phyloP scores from a whole-genome alignment of 225 moss, liverwort and hornwort genomes.

The Polytrichum formosum region DNA sequence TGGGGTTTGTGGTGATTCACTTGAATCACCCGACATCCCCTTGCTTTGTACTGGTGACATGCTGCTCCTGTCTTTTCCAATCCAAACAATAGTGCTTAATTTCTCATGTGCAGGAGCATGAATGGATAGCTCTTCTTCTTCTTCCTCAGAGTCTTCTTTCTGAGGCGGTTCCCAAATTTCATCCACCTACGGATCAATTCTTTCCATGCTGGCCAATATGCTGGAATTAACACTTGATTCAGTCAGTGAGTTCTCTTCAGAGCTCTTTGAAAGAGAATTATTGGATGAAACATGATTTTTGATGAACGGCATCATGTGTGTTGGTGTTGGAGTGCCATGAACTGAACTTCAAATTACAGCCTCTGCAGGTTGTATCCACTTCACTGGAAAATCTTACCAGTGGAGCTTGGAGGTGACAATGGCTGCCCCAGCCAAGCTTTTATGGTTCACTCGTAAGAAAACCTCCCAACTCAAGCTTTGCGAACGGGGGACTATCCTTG shows the following conservation, averaged over 20 bases:
- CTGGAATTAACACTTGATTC: conserved; percentile 41
- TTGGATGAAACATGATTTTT: conserved; percentile 21
- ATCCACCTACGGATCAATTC: conserved; percentile 12
- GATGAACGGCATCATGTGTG: no score
- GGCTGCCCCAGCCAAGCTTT: conserved; percentile 69
- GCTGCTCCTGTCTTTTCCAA: conserved; percentile 81
- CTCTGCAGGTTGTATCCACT: conserved; percentile 63
- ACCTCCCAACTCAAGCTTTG: conserved; percentile 67
- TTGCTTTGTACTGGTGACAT: conserved; percentile 58
- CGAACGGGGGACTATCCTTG: conserved; percentile 55
- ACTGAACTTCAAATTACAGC: not conserved
- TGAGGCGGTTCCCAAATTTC: conserved; percentile 8
- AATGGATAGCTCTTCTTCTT: no score
- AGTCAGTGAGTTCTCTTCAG: conserved; percentile 29
- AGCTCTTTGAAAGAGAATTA: conserved; percentile 30
- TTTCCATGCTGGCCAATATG: conserved; percentile 31
- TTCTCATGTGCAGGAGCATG: not conserved
- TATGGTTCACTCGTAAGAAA: conserved; percentile 59
- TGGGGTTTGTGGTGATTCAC: conserved; percentile 33
- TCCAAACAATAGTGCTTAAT: conserved; percentile 84
- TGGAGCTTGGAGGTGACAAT: conserved; percentile 64
- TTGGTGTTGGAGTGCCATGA: no score
- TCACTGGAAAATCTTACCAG: conserved; percentile 78
- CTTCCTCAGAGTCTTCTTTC: conserved; percentile 7
- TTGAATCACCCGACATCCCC: conserved; percentile 21